Percentiles rank a stretch among this genome's conserved stretches.
Evolutionary conservation across 768 basidiomycete genomes (phyloP).

Genomic region (Boletus reticulatus): DNA sequence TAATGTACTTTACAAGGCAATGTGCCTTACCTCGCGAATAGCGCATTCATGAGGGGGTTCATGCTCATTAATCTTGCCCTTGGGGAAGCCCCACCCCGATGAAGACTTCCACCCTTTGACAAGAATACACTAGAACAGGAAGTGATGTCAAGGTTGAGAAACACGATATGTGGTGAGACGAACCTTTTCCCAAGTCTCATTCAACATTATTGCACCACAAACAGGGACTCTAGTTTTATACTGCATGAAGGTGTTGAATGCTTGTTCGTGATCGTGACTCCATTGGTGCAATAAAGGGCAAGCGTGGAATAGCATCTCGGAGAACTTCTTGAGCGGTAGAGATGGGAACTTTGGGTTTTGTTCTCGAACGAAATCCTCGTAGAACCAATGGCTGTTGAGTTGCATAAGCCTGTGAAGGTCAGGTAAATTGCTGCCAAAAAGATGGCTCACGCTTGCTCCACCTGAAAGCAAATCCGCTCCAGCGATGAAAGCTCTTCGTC

Average conservation of each 20-base stretch:
- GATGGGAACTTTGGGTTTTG: conserved; percentile 86
- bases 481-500: conserved; percentile 87
- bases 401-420: conserved; percentile 13
- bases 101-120: conserved; percentile 98
- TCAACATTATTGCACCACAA: conserved; percentile 96
- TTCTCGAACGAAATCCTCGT: conserved; percentile 97
- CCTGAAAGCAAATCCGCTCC: conserved; percentile 96
- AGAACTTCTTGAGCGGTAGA: conserved; percentile 88
- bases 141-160: conserved; percentile 9
- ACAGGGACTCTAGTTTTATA: conserved; percentile 98
- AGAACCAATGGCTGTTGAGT: conserved; percentile 90
- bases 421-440: conserved; percentile 5
- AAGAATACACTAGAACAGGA: conserved; percentile 71
- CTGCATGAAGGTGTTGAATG: conserved; percentile 87
- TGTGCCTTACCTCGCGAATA: conserved; percentile 73
- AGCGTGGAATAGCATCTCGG: conserved; percentile 82
- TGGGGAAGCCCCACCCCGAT: conserved; percentile 98
- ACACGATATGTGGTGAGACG: conserved; percentile 6
- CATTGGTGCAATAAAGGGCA: conserved; percentile 82
- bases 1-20: background rate
- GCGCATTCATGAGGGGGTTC: conserved; percentile 86
- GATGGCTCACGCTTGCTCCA: conserved; percentile 92
- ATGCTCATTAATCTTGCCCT: conserved; percentile 98
- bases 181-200: conserved; percentile 91
- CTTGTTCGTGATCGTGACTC: conserved; percentile 82